Percentiles rank a stretch among this genome's conserved stretches.
phyloP scores from a whole-genome alignment of 805 yeast genomes.

The Wickerhamiella sergipiensis region DNA sequence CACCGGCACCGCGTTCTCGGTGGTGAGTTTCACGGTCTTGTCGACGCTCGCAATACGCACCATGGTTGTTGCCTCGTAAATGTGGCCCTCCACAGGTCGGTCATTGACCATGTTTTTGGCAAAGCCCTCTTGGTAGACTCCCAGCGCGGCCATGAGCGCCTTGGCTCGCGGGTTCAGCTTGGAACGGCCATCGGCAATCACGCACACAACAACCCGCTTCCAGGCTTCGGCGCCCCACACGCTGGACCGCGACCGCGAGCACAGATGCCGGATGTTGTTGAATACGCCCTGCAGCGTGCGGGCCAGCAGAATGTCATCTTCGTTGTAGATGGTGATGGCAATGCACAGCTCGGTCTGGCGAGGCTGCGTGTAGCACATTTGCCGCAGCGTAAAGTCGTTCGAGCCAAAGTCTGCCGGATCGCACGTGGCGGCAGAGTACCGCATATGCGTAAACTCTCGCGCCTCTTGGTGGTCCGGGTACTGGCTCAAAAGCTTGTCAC shows the following conservation, averaged over 20 bases:
- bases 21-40: conserved; percentile 56
- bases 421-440: conserved; percentile 89
- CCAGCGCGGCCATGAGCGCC: conserved; percentile 71
- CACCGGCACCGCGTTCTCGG: conserved; percentile 77
- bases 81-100: conserved; percentile 66
- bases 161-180: conserved; percentile 68
- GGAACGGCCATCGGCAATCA: conserved; percentile 84
- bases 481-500: conserved; percentile 47
- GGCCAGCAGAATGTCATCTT: conserved; percentile 68
- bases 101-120: conserved; percentile 86
- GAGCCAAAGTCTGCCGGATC: conserved; percentile 60
- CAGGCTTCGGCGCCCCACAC: conserved; percentile 94
- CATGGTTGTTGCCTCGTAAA: conserved; percentile 87
- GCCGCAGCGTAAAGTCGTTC: conserved; percentile 68
- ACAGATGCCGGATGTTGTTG: conserved; percentile 67
- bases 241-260: conserved; percentile 44
- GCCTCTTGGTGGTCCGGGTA: conserved; percentile 36
- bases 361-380: conserved; percentile 60
- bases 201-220: conserved; percentile 83
- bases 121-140: conserved; percentile 89
- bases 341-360: conserved; percentile 76
- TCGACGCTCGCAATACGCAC: conserved; percentile 64
- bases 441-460: conserved; percentile 71
- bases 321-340: conserved; percentile 83
- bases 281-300: conserved; percentile 83